phyloP scores from a whole-genome alignment of 2,329 filamentous ascomycete species.

The Aspergillus pseudoviridinutans region DNA sequence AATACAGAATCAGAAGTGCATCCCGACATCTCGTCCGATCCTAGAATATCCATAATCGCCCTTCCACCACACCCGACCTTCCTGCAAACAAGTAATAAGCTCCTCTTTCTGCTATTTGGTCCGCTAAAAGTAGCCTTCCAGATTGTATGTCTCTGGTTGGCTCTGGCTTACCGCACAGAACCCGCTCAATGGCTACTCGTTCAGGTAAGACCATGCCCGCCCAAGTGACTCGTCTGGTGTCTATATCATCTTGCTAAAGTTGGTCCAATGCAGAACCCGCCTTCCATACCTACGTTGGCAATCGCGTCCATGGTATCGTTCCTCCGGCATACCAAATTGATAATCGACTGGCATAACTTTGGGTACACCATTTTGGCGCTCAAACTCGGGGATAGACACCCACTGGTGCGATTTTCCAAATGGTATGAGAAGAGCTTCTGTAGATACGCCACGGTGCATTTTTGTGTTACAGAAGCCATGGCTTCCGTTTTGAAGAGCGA shows the following conservation, averaged over 20 bases:
- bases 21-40: slow-evolving; percentile 67
- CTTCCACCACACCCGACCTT: slow-evolving; percentile 64
- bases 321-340: slow-evolving; percentile 72
- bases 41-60: slow-evolving; percentile 66
- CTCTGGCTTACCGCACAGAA: slow-evolving; percentile 69
- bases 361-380: slow-evolving; percentile 85
- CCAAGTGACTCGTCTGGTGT: neutral
- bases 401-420: slow-evolving; percentile 71
- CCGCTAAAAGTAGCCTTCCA: slow-evolving; percentile 87
- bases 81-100: slow-evolving; percentile 62
- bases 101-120: slow-evolving; percentile 73
- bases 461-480: slow-evolving; percentile 92
- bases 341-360: slow-evolving; percentile 99
- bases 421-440: slow-evolving; percentile 74
- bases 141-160: slow-evolving; percentile 64
- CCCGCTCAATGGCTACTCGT: slow-evolving; percentile 82
- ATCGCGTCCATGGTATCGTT: slow-evolving; percentile 69
- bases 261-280: slow-evolving; percentile 67
- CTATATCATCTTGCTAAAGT: neutral
- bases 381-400: slow-evolving; percentile 60
- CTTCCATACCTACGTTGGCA: slow-evolving; percentile 84
- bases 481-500: slow-evolving; percentile 63
- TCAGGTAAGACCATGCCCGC: slow-evolving; percentile 49
- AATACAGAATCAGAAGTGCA: slow-evolving; percentile 70
- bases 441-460: slow-evolving; percentile 65